phyloP scores from a whole-genome alignment of 495 filamentous ascomycete species.

The Glarea lozoyensis region DNA sequence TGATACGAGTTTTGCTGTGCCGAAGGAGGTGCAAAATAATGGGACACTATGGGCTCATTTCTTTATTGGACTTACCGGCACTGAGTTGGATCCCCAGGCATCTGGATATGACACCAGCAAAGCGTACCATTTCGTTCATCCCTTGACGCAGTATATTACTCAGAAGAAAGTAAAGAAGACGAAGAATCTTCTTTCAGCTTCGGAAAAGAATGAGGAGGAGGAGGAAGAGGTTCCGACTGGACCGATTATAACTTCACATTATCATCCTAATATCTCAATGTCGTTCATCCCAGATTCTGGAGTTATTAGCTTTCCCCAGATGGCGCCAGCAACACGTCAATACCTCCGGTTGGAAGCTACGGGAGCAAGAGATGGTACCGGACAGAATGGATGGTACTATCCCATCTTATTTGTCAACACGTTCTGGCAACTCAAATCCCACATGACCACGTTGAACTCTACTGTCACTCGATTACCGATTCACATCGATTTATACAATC shows the following conservation, averaged over 20 bases:
- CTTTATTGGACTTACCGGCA: constrained; percentile 69
- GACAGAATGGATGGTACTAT: constrained; percentile 95
- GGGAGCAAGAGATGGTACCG: constrained; percentile 66
- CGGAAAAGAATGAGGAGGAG: constrained; percentile 38
- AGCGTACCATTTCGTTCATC: constrained; percentile 75
- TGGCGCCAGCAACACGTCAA: constrained; percentile 67
- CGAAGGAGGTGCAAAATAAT: constrained; percentile 76
- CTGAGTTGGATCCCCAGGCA: constrained; percentile 62
- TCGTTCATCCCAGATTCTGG: constrained; percentile 80
- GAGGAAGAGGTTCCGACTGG: constrained; percentile 41
- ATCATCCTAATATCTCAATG: constrained; percentile 90
- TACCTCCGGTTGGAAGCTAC: constrained; percentile 68
- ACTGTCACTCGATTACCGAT: constrained; percentile 78
- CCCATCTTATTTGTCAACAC: constrained; percentile 87
- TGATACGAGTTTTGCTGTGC: constrained; percentile 69
- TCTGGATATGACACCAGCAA: constrained; percentile 60
- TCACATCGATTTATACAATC: constrained; percentile 73
- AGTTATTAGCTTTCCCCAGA: constrained; percentile 48
- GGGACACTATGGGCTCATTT: constrained; percentile 93
- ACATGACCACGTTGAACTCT: constrained; percentile 90
- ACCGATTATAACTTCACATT: constrained; percentile 72
- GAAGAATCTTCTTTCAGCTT: constrained; percentile 68
- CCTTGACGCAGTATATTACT: constrained; percentile 78
- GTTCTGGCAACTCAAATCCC: constrained; percentile 88
- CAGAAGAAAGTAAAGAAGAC: constrained; percentile 91